These are phyloP conservation scores for Raphanus hybrid DNA, from an alignment of 441 rosid species.

Conservation along the genomic window DNA sequence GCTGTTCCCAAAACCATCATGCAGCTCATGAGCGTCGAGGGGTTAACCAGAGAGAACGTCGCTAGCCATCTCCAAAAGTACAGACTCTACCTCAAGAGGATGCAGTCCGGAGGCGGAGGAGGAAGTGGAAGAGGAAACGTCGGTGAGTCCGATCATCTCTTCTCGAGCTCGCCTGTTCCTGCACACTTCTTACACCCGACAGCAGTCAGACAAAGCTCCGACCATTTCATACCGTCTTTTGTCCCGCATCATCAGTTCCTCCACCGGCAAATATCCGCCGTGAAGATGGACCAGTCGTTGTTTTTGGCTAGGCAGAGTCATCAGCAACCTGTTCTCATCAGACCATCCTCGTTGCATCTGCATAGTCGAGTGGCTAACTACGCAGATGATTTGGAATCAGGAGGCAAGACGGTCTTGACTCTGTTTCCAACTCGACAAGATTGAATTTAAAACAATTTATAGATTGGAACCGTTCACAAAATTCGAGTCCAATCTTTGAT, in stretches of 20 bases:
- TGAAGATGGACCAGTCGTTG: constrained; percentile 30
- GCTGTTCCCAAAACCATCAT: constrained; percentile 95
- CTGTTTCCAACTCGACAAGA: constrained; percentile 87
- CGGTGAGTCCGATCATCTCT: constrained; percentile 78
- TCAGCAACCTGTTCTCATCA: constrained; percentile 53
- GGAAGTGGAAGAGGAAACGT: constrained; percentile 33
- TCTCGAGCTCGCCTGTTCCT: constrained; percentile 88
- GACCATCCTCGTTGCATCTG: constrained; percentile 53
- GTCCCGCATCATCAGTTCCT: constrained; percentile 51
- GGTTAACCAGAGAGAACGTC: constrained; percentile 86
- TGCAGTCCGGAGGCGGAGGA: constrained; percentile 68
- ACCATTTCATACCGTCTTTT: constrained; percentile 67
- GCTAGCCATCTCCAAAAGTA: constrained; percentile 94
- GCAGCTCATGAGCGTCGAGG: constrained; percentile 96
- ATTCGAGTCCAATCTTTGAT: neutral
- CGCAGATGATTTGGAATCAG: constrained; percentile 67
- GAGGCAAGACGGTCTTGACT: constrained; percentile 78
- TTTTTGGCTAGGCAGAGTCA: constrained; percentile 61
- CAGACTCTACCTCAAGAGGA: constrained; percentile 74
- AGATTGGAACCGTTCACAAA: neutral
- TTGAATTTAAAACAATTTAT: constrained; percentile 37
- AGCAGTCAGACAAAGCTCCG: constrained; percentile 59
- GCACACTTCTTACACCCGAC: constrained; percentile 79
- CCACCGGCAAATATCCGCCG: too few relatives aligned
- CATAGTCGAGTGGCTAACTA: constrained; percentile 45